Evolutionary conservation across 305 asterid species (phyloP), one percentile per base, ranked within the genome.

Genomic region (Solanum hybrid): DNA sequence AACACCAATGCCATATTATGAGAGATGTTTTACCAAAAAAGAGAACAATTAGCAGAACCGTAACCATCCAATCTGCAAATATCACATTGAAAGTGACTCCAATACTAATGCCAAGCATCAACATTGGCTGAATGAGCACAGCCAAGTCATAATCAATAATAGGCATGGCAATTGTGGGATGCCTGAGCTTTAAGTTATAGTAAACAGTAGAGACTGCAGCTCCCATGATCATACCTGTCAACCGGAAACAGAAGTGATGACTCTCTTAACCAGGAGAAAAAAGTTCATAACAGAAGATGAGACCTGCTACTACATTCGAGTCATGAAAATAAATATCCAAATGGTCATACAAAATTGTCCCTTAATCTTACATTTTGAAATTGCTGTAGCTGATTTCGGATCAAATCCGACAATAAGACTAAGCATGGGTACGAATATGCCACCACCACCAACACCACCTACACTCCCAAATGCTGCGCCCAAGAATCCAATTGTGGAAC

Each of bases 401-500:
- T 97, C 99, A 85, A 97, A 97, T 73, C 99, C 99, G 69, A 97
- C 87, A 89, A 97, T 82, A 69, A 97, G 94, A 87, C 95, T 93
- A 88, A 97, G 99, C 99, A 96, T 96, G 26, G 99, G 99, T 72
- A 97, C 99, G 13, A 95, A 97, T 91, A 97, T 97, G 46, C 99
- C 99, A 1, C 99, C 99, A 6, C 99, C 99, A 3, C 99, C 99
- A 88, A 97, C 99, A 77, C 99, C 99, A 16, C 99, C 99, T 4
- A 97, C 99, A 85, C 99, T 97, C 42, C 99, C 99, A 90, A 95
- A 96, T 78, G 99, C 97, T 51, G 99, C 99, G 40, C 99, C 99
- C 51, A 91, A 90, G 96, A 97, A 97, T 93, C 99, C 99, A 93
- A 97, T 92, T 51, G 95, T 79, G 97, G 95, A 92, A 84, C 98